Base-by-base conservation (phyloP, 129 eudicot genomes). In the Arctium minus region DNA sequence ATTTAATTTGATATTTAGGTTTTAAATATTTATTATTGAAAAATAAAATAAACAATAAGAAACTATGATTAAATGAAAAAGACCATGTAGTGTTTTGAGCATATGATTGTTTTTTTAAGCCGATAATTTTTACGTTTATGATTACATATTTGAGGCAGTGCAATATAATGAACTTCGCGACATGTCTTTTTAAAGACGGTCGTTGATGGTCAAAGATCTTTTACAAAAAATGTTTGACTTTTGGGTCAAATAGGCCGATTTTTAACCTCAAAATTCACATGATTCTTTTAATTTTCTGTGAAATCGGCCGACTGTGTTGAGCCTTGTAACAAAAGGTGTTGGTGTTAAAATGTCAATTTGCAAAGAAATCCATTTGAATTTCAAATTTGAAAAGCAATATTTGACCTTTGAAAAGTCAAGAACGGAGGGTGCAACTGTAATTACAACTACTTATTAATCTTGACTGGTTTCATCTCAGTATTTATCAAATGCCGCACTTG, bases 401-500 rank as follows among this genome's bases (percentile, higher is more conserved):
- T 56, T 56, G 65, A 17, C 27, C 65, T 67, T 67, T 13, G 71
- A 67, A 22, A 22, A 67, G 35, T 22, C 13, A 67, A 67, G 27
- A 67, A 46, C 15, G 10, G 8, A 53, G 60, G 27, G 46, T 33
- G 48, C 31, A 8, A 27, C 22, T 67, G 36, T 65, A 10, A 67
- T 68, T 15, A 65, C 31, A 8, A 72, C 5, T 29, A 67, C 35
- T 65, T 22, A 27, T 72, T 40, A 60, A 81, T 74, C 42, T 76
- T 82, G 81, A 32, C 2, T 37, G 40, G 40, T 37, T 37, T 80
- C 70, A 76, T 74, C 82, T 81, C 95, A 96, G 99, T 96, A 96
- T 87, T 79, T 96, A 35, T 96, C 99, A 80, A 96, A 96, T 73
- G 99, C 99, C 56, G 99, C 99, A 76, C 98, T 96, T 76, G 97